Percentiles rank a stretch among this genome's conserved stretches.
These are phyloP conservation scores for Wickerhamiella sergipiensis DNA, from an alignment of 805 yeast genomes.

Conservation along the genomic window DNA sequence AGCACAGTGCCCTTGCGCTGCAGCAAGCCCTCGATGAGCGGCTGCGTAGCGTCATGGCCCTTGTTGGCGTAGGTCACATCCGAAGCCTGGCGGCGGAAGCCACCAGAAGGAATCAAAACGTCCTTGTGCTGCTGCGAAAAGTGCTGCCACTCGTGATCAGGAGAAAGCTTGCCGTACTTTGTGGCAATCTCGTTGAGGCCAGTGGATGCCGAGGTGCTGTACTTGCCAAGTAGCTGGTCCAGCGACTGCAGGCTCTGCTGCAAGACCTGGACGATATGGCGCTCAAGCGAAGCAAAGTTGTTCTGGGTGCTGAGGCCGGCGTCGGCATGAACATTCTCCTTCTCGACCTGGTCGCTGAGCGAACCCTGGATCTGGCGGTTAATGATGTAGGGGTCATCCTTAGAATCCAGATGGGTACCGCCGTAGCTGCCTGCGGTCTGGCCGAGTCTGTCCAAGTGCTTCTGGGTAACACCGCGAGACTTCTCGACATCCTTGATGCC, in stretches of 20 bases:
- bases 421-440: conserved; percentile 25
- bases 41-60: conserved; percentile 29
- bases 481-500: conserved; percentile 28
- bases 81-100: conserved; percentile 28
- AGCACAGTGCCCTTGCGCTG: conserved; percentile 32
- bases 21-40: conserved; percentile 36
- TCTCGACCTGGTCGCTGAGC: conserved; percentile 30
- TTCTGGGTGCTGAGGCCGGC: conserved; percentile 31
- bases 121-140: conserved; percentile 26
- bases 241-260: conserved; percentile 28
- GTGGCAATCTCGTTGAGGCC: conserved; percentile 23
- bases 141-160: conserved; percentile 33
- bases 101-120: conserved; percentile 24
- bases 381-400: conserved; percentile 34
- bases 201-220: conserved; percentile 21
- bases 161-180: conserved; percentile 25
- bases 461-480: conserved; percentile 25
- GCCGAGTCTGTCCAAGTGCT: conserved; percentile 27
- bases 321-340: conserved; percentile 35
- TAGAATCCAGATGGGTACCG: conserved; percentile 25
- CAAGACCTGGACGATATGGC: conserved; percentile 31
- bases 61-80: conserved; percentile 29
- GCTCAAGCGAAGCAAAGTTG: conserved; percentile 29
- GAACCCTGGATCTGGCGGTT: conserved; percentile 27
- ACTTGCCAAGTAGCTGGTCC: conserved; percentile 21